These are phyloP conservation scores for Trametes meyenii DNA, from an alignment of 768 basidiomycete genomes.

Conservation along the genomic window DNA sequence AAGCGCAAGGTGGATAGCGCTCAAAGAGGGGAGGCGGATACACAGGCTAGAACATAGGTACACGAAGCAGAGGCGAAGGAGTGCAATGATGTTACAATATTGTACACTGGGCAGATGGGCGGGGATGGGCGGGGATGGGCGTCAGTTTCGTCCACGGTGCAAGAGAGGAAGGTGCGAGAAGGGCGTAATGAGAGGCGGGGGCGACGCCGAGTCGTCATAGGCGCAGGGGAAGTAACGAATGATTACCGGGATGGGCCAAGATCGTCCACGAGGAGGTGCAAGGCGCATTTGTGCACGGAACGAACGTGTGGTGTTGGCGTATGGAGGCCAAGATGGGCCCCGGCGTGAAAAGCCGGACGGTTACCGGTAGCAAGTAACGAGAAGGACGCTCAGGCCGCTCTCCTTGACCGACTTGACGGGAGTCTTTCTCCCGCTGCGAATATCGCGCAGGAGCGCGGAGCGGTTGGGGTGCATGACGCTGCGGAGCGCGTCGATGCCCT, in stretches of 20 bases:
- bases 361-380: conserved; percentile 46
- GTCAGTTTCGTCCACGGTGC: background rate
- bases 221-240: conserved; percentile 10
- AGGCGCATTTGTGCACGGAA: background rate
- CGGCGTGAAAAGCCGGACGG: background rate
- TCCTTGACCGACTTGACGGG: conserved; percentile 64
- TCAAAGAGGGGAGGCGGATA: background rate
- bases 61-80: conserved; percentile 12
- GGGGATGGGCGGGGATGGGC: background rate
- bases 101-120: conserved; percentile 3
- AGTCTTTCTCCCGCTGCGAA: conserved; percentile 44
- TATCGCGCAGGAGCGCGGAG: conserved; percentile 59
- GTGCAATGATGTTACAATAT: conserved; percentile 4
- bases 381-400: conserved; percentile 57
- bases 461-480: conserved; percentile 64
- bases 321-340: background rate
- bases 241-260: background rate
- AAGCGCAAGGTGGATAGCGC: background rate
- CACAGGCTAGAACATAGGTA: conserved; percentile 7
- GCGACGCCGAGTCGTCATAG: background rate
- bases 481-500: conserved; percentile 64
- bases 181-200: background rate
- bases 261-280: background rate
- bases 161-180: background rate
- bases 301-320: background rate